Conservation (phyloP, 2,329 filamentous ascomycete species). For the Talaromyces sp. region DNA sequence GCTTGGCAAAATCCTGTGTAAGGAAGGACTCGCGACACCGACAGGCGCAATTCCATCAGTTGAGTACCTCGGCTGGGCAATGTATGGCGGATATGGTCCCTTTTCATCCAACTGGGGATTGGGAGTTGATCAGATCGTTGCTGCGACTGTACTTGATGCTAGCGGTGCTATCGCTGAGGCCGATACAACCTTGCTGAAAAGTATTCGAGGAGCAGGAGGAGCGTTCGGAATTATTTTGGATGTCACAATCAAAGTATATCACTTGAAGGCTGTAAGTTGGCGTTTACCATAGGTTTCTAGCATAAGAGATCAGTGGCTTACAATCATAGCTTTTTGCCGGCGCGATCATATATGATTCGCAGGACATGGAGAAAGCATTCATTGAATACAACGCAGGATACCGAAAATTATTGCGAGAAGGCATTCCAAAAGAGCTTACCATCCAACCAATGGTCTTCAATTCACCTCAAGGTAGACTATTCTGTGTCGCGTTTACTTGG, state of each 20-base stretch:
- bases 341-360: constrained; percentile 32
- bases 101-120: constrained; percentile 32
- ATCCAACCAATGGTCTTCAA: constrained; percentile 27
- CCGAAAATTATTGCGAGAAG: constrained; percentile 12
- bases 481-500: constrained; percentile 33
- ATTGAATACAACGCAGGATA: constrained; percentile 24
- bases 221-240: constrained; percentile 42
- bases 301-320: constrained; percentile 20
- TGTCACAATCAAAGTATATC: constrained; percentile 40
- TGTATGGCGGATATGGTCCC: constrained; percentile 37
- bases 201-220: constrained; percentile 41
- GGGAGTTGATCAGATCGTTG: constrained; percentile 40
- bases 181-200: constrained; percentile 35
- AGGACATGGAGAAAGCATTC: constrained; percentile 26
- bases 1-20: constrained; percentile 26
- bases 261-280: constrained; percentile 10
- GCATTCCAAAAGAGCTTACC: constrained; percentile 21
- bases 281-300: background rate
- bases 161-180: constrained; percentile 38
- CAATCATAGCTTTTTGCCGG: constrained; percentile 23
- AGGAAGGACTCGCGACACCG: constrained; percentile 29
- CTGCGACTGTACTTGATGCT: constrained; percentile 39
- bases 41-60: constrained; percentile 26
- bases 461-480: constrained; percentile 28
- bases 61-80: constrained; percentile 39